Percentiles rank a stretch among this genome's conserved stretches.
phyloP scores from a whole-genome alignment of 306 rosid species.

The Carpinus fangiana region DNA sequence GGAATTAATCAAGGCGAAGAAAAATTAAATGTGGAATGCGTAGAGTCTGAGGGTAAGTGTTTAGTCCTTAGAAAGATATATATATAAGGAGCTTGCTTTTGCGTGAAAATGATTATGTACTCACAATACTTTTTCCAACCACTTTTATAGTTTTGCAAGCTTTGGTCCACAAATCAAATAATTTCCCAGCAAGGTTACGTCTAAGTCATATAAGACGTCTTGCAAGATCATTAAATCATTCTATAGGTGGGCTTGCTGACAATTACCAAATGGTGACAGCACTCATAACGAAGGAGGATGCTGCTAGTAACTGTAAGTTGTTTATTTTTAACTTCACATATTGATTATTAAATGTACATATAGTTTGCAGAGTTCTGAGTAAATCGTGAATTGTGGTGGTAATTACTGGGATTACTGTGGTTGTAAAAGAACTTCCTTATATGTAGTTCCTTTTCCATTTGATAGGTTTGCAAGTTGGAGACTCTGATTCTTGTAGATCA shows the following conservation, averaged over 20 bases:
- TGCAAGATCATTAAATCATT: constrained; percentile 43
- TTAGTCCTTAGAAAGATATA: constrained; percentile 6
- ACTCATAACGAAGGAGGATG: constrained; percentile 30
- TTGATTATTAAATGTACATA: background rate
- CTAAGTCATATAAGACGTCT: constrained; percentile 55
- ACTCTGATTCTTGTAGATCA: constrained; percentile 35
- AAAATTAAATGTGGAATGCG: constrained; percentile 22
- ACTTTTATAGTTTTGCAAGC: constrained; percentile 44
- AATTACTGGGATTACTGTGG: constrained; percentile 1
- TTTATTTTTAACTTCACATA: background rate
- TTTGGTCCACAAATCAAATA: constrained; percentile 27
- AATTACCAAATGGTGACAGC: constrained; percentile 28
- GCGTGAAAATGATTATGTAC: background rate
- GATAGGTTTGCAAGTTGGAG: constrained; percentile 33
- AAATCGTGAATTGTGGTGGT: background rate
- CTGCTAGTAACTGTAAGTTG: constrained; percentile 40
- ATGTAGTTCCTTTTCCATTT: constrained; percentile 6
- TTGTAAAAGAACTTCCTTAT: background rate
- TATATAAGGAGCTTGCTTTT: background rate
- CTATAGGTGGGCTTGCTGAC: constrained; percentile 25
- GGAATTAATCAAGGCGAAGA: constrained; percentile 36
- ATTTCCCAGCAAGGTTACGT: constrained; percentile 35
- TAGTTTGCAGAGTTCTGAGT: background rate
- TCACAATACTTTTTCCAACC: background rate
- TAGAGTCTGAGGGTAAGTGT: constrained; percentile 35